These are phyloP conservation scores for Echites panduratus DNA, from an alignment of 257 asterid genomes.

Conservation along the genomic window DNA sequence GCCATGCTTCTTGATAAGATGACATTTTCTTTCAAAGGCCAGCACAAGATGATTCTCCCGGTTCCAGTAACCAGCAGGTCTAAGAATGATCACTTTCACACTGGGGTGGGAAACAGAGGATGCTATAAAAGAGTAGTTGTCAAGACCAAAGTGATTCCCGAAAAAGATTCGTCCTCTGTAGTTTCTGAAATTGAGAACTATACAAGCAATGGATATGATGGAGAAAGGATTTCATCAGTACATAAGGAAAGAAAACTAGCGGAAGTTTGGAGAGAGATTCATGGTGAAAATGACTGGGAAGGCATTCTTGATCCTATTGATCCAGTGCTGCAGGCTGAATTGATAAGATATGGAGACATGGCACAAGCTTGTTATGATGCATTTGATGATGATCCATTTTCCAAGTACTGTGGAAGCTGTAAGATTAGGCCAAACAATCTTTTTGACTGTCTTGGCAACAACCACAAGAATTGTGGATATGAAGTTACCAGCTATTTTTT, in stretches of 20 bases:
- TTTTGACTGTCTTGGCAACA: constrained; percentile 25
- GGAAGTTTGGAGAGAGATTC: constrained; percentile 24
- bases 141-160: neutral
- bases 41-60: neutral
- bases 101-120: neutral
- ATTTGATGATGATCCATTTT: constrained; percentile 38
- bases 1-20: constrained; percentile 9
- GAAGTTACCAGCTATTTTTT: constrained; percentile 31
- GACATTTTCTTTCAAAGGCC: neutral
- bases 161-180: neutral
- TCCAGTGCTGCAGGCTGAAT: constrained; percentile 28
- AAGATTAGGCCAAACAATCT: constrained; percentile 20
- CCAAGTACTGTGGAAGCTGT: constrained; percentile 43
- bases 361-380: constrained; percentile 49
- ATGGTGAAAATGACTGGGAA: constrained; percentile 39
- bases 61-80: neutral
- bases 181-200: neutral
- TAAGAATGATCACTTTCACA: neutral
- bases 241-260: neutral
- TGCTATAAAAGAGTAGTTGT: neutral
- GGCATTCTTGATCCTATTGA: constrained; percentile 44
- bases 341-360: constrained; percentile 40
- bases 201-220: neutral
- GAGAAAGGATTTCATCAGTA: neutral
- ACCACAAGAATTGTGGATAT: constrained; percentile 29